These are phyloP conservation scores for Neocucurbitaria cava DNA, from an alignment of 2,329 filamentous ascomycete genomes.

Conservation along the genomic window DNA sequence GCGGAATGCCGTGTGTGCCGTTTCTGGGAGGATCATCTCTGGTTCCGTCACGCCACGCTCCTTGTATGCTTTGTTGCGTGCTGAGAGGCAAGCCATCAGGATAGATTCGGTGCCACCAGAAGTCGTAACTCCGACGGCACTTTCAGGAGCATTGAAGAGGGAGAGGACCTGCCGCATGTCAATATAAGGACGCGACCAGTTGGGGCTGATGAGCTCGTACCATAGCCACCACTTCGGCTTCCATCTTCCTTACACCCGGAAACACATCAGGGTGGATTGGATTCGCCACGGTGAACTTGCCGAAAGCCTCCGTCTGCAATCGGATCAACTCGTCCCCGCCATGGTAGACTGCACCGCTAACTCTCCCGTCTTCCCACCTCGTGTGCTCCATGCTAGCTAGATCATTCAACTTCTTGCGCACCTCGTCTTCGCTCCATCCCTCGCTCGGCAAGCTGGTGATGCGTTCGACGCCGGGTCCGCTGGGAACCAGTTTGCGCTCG, in stretches of 20 bases:
- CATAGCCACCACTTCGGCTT: constrained; percentile 97
- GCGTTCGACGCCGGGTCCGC: constrained; percentile 72
- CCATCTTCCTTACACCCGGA: constrained; percentile 98
- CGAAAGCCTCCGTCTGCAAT: constrained; percentile 91
- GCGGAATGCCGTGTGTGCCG: constrained; percentile 93
- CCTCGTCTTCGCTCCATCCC: constrained; percentile 79
- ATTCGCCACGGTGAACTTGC: constrained; percentile 92
- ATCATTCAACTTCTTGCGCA: constrained; percentile 79
- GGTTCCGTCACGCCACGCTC: constrained; percentile 91
- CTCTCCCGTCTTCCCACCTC: constrained; percentile 93
- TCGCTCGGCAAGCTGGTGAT: constrained; percentile 81
- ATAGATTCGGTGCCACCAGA: constrained; percentile 96
- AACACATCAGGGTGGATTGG: constrained; percentile 98
- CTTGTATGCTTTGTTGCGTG: constrained; percentile 83
- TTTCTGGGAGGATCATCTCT: constrained; percentile 97
- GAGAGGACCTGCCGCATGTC: constrained; percentile 62
- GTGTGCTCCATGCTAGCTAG: constrained; percentile 90
- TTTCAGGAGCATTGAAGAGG: constrained; percentile 88
- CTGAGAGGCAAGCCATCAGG: constrained; percentile 90
- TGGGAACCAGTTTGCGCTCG: constrained; percentile 81
- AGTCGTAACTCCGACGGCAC: constrained; percentile 86
- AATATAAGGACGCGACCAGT: constrained; percentile 4
- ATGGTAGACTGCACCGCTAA: constrained; percentile 95
- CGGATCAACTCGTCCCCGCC: constrained; percentile 82
- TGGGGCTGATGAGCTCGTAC: constrained; percentile 54